phyloP scores from a whole-genome alignment of 495 filamentous ascomycete species.

The Penicillium tannophilum region DNA sequence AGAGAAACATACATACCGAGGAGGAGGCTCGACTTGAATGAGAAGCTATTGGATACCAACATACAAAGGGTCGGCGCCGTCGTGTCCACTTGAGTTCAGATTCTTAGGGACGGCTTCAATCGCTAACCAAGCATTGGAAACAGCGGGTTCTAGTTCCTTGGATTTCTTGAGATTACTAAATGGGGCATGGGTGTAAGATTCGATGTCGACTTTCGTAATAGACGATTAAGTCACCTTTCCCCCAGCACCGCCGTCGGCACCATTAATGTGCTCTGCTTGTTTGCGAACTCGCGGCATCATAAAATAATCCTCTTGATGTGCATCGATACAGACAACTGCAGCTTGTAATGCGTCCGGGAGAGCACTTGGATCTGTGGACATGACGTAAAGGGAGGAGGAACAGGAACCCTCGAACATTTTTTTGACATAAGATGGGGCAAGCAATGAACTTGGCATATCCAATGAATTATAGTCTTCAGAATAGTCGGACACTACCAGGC shows the following conservation, averaged over 20 bases:
- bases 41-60: slow-evolving; percentile 53
- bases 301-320: neutral
- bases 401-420: too few species aligned
- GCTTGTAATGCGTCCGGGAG: neutral
- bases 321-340: neutral
- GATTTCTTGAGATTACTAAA: neutral
- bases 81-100: slow-evolving; percentile 52
- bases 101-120: slow-evolving; percentile 60
- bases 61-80: slow-evolving; percentile 47
- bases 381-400: too few species aligned
- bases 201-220: neutral
- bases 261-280: neutral
- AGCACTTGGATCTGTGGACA: too few species aligned
- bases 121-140: slow-evolving; percentile 49
- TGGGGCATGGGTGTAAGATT: neutral
- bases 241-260: neutral
- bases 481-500: too few species aligned
- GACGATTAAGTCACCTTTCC: neutral
- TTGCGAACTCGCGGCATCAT: slow-evolving; percentile 2
- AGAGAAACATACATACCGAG: too few species aligned
- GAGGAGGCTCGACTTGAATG: slow-evolving; percentile 49
- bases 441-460: too few species aligned
- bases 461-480: too few species aligned
- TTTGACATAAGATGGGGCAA: too few species aligned
- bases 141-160: neutral